Percentiles rank a stretch among this genome's conserved stretches.
phyloP scores from a whole-genome alignment of 2,329 filamentous ascomycete genomes.

The Exophiala sp. region DNA sequence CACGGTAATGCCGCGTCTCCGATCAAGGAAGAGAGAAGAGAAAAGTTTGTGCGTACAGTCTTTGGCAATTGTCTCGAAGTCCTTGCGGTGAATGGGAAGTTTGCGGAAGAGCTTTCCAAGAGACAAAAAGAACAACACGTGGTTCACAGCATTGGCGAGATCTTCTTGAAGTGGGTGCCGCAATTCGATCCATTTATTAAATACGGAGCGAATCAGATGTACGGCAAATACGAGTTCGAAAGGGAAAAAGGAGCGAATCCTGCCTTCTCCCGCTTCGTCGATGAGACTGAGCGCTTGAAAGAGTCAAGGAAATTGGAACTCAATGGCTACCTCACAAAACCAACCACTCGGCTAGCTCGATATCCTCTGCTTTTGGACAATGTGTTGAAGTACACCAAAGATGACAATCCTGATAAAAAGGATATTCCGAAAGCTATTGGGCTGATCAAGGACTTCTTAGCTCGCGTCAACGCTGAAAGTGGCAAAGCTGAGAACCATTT shows the following conservation, averaged over 20 bases:
- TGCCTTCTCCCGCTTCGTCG: conserved; percentile 84
- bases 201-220: conserved; percentile 92
- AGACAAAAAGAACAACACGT: conserved; percentile 88
- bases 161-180: conserved; percentile 88
- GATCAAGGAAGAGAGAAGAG: conserved; percentile 80
- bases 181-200: conserved; percentile 94
- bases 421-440: conserved; percentile 87
- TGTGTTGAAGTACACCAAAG: conserved; percentile 85
- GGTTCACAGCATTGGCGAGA: conserved; percentile 84
- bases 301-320: conserved; percentile 95
- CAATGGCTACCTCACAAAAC: conserved; percentile 96
- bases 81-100: conserved; percentile 81
- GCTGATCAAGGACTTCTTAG: conserved; percentile 82
- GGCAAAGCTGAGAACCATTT: conserved; percentile 97
- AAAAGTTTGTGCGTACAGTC: conserved; percentile 88
- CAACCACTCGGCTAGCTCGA: conserved; percentile 87
- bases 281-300: conserved; percentile 92
- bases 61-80: conserved; percentile 97
- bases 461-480: conserved; percentile 87
- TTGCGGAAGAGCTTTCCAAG: conserved; percentile 83
- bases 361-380: conserved; percentile 91
- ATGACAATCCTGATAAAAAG: conserved; percentile 82
- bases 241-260: conserved; percentile 86
- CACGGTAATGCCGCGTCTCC: conserved; percentile 65
- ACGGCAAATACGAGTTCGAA: conserved; percentile 97